Evolutionary conservation across 78 protist species (phyloP), one percentile per base, ranked within the genome.

Genomic region (Dictyostelium brefeldianum): DNA sequence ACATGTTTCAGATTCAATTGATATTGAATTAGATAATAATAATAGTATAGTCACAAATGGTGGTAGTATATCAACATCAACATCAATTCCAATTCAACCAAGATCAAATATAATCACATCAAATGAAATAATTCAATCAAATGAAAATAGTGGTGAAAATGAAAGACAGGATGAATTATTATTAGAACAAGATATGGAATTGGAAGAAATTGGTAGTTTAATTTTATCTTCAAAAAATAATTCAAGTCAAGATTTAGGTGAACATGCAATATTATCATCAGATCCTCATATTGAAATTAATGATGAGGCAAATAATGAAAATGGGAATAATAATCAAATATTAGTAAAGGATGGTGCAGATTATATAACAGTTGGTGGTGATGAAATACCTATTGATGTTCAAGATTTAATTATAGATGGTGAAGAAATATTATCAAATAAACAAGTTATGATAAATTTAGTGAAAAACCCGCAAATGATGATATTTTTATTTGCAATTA

Each of bases 401-500:
- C 56, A 14, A 14, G 56, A 12, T 12, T 51, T 12, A 12, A 51
- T 51, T 51, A 12, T 51, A 14, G 56, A 4, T 4, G 56, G 4
- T 50, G 81, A 51, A 14, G 62, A 77, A 5, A 50, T 4, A 77
- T 46, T 50, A 77, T 15, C 57, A 25, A 46, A 17, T 20, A 77
- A 50, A 27, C 67, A 50, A 27, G 81, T 77, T 0, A 22, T 77
- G 10, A 50, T 22, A 22, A 50, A 43, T 27, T 14, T 77, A 5
- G 1, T 77, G 20, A 27, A 25, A 22, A 50, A 77, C 27, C 41
- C 81, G 1, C 57, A 46, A 27, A 50, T 77, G 57, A 46, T 77
- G 57, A 25, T 50, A 47, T 77, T 77, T 77, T 43, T 77, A 46
- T 77, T 77, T n/a, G 81, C 81, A n/a, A 27, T 50, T 18, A 29